Percentiles rank a stretch among this genome's conserved stretches.
Conservation (phyloP, 148 eudicot genomes). For the Salicornia ramosissima region DNA sequence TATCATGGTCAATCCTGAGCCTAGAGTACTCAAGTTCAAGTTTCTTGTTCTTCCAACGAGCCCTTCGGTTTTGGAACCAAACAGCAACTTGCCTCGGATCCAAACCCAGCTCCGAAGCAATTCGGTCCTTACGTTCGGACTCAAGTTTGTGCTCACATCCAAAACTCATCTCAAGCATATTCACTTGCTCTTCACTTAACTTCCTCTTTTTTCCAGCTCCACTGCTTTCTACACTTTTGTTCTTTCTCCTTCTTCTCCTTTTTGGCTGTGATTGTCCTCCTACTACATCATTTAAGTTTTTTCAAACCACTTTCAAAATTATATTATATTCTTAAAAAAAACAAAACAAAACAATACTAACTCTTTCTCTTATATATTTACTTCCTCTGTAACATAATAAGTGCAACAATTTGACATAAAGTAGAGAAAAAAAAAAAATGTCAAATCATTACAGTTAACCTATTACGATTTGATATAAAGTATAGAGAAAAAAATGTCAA, state of each 20-base stretch:
- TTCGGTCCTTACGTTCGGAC: conserved; percentile 68
- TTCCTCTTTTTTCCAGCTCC: conserved; percentile 55
- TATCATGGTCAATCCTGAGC: conserved; percentile 49
- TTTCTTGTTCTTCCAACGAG: conserved; percentile 86
- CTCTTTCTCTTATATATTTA: too few species aligned
- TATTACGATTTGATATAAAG: too few species aligned
- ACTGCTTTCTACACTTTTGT: conserved; percentile 18
- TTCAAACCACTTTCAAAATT: too few species aligned
- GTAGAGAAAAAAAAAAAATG: too few species aligned
- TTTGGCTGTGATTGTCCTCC: conserved; percentile 29
- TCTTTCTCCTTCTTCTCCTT: conserved; percentile 42
- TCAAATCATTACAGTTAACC: too few species aligned
- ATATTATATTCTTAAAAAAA: too few species aligned
- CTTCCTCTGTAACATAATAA: too few species aligned
- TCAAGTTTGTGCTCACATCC: conserved; percentile 79
- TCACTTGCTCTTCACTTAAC: conserved; percentile 56
- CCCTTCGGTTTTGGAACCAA: conserved; percentile 94
- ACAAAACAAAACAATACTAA: too few species aligned
- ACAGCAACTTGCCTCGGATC: conserved; percentile 95
- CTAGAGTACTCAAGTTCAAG: conserved; percentile 72
- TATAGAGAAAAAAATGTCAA: too few species aligned
- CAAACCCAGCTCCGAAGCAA: conserved; percentile 74
- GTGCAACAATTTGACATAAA: too few species aligned
- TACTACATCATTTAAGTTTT: not conserved
- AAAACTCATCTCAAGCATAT: conserved; percentile 53